Percentiles rank a stretch among this genome's conserved stretches.
Conservation (phyloP, 108 stramenopile genomes). For the Skeletonema potamos region DNA sequence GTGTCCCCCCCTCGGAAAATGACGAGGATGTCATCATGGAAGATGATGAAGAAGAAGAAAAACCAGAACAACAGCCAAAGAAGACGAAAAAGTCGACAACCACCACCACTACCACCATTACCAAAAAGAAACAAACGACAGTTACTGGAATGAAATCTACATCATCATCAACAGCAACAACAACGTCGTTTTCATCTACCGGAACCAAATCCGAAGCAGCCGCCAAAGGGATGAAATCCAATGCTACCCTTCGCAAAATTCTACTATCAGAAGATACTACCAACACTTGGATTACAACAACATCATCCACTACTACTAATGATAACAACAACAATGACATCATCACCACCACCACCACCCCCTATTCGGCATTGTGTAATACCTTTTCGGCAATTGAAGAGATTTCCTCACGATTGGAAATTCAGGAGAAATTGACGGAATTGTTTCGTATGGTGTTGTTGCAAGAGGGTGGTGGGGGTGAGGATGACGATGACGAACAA, state of each 20-base stretch:
- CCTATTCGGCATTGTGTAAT: constrained; percentile 72
- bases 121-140: constrained; percentile 27
- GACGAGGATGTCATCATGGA: constrained; percentile 29
- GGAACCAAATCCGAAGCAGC: constrained; percentile 44
- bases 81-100: constrained; percentile 6
- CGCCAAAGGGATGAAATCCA: constrained; percentile 45
- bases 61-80: constrained; percentile 32
- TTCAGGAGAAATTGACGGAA: constrained; percentile 77
- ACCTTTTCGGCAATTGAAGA: constrained; percentile 79
- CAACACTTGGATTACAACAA: constrained; percentile 16
- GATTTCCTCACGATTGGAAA: constrained; percentile 82
- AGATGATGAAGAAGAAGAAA: constrained; percentile 12
- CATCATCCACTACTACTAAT: neutral
- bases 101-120: neutral
- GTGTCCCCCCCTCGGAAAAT: constrained; percentile 16
- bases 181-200: constrained; percentile 13
- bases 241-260: constrained; percentile 20
- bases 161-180: constrained; percentile 30
- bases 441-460: constrained; percentile 66
- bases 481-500: neutral
- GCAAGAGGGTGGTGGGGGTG: constrained; percentile 32
- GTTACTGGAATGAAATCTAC: constrained; percentile 15
- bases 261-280: constrained; percentile 12
- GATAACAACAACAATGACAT: neutral
- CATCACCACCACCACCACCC: constrained; percentile 26